Evolutionary conservation across 805 yeast genomes (phyloP), one percentile per base, ranked within the genome.

Genomic region (Alloascoidea hylecoeti): DNA sequence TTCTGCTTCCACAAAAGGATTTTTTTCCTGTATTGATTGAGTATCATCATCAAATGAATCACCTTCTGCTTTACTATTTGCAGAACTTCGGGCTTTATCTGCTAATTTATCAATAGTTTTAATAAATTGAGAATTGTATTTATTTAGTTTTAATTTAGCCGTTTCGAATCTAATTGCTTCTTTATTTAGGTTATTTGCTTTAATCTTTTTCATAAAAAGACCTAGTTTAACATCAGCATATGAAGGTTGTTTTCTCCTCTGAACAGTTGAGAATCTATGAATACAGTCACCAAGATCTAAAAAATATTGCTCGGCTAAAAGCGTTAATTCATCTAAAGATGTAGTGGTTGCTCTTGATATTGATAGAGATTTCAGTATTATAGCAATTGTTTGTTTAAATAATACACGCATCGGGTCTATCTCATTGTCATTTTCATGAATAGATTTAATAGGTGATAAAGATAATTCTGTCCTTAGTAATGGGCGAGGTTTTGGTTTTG

Each of bases 131-230:
- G n/a, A 9, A 23, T 23, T n/a, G 9, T n/a, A 9, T n/a, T 9
- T 9, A 23, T n/a, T 23, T 23, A n/a, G 13, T 23, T 23, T 23
- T 9, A 23, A 23, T n/a, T n/a, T n/a, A n/a, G n/a, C n/a, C 9
- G 30, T 23, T 23, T 23, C 30, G n/a, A 23, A 23, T n/a, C 30
- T 23, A n/a, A 23, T 9, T n/a, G 30, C 30, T n/a, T 23, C 30
- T 9, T 9, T 9, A n/a, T n/a, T n/a, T n/a, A 23, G n/a, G 9
- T 9, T n/a, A 9, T 23, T 23, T n/a, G 30, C 13, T n/a, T n/a
- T 9, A n/a, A 23, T 23, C 30, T 23, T 23, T 9, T 23, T 23
- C 30, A 23, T 23, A 23, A 23, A 23, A 9, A 23, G n/a, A n/a
- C 30, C 30, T 9, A 23, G 30, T n/a, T 23, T 23, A n/a, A 23